Evolutionary conservation across 257 asterid species (phyloP).

Genomic region (Oldenlandia corymbosa): DNA sequence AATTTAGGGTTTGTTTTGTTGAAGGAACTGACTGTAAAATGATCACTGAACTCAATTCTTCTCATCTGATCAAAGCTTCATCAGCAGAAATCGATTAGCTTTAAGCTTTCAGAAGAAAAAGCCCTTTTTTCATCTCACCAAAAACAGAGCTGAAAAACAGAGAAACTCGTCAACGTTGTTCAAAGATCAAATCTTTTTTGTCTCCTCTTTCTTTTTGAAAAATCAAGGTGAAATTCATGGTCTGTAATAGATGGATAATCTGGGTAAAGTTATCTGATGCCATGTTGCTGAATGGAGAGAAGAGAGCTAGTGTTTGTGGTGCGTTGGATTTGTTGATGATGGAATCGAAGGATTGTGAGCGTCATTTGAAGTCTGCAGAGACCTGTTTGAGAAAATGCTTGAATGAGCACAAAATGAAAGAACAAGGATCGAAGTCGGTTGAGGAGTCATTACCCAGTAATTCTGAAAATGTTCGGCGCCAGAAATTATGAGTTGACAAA

Average conservation of each 20-base stretch:
- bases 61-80: no score
- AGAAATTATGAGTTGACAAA: conserved; percentile 7
- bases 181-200: no score
- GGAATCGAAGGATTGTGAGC: conserved; percentile 4
- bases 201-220: no score
- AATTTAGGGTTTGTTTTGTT: no score
- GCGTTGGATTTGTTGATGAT: conserved; percentile 4
- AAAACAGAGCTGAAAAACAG: no score
- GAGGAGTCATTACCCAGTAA: not conserved
- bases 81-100: no score
- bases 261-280: conserved; percentile 11
- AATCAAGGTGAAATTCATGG: no score
- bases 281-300: not conserved
- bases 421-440: conserved; percentile 7
- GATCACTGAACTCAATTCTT: no score
- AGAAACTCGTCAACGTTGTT: no score
- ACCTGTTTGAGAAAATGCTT: conserved; percentile 6
- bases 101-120: no score
- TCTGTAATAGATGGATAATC: conserved; percentile 7
- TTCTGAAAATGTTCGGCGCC: not conserved
- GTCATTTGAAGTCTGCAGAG: not conserved
- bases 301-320: conserved; percentile 5
- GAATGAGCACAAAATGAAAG: conserved; percentile 1
- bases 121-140: no score
- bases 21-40: no score